Evolutionary conservation across 2,329 filamentous ascomycete species (phyloP), one percentile per base, ranked within the genome.

Genomic region (Ramularia collo-cygni): DNA sequence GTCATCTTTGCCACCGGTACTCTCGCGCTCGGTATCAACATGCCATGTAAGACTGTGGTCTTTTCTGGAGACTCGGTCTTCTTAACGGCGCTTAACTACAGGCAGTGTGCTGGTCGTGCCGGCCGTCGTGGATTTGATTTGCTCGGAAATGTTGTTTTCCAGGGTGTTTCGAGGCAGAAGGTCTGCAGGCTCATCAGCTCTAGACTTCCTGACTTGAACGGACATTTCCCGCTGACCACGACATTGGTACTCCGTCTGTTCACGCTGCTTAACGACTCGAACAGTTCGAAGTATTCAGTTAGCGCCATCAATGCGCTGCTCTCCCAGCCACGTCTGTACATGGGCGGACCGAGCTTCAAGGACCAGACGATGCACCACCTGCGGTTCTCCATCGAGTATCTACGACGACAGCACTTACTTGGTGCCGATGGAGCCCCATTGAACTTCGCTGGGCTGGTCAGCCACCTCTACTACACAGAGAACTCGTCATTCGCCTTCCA

Each of bases 1-100:
- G 78, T 83, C 1, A 77, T 89, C 18, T 71, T 89, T 17, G 83
- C 84, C 1, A 89, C 84, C 1, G 84, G 83, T 1, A 88, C 83
- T 0, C 70, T 88, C 15, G 81, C 81, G 2, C 66, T 89, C 4
- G 85, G 85, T 66, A 83, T 90, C 65, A 90, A 86, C 49, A 85
- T 86, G 81, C 85, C 85, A 8, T 89, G 83, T 59, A 85, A 85
- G 59, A 90, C 84, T 1, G 83, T 88, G 1, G 76, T 87, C 1
- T 90, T 90, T 58, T 73, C 71, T 12, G 83, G 82, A 0, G 83
- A 89, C 57, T 85, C 79, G 0, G 69, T 84, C 2, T 87, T 76
- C 55, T 64, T 90, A 30, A 86, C 82, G 0, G 76, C 83, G 0
- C 73, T 89, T 37, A 86, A 85, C 57, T 90, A 83, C 59, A 76